Evolutionary conservation across 164 flowering plant genomes (phyloP), one percentile per base, ranked within the genome.

Genomic region (Umbellularia californica): DNA sequence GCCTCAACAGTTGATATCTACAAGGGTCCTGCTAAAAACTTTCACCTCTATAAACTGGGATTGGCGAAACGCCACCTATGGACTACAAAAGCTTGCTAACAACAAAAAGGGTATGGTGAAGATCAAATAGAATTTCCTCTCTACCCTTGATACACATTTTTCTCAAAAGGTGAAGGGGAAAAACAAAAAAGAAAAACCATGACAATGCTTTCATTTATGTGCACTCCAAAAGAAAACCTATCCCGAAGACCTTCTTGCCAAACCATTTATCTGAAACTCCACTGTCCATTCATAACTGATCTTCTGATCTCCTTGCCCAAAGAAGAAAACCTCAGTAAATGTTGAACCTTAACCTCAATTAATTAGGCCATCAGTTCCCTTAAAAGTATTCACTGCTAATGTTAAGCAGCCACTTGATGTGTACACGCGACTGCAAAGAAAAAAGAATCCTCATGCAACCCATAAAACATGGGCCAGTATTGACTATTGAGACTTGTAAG

Each of bases 1-100:
- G 55, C n/a, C 52, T 69, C 55, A 47, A 41, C 55, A 69, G 7
- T 7, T 19, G 71, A 50, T 20, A 69, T 33, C n/a, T 6, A 69
- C 19, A 69, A 22, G 41, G 69, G 67, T 69, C 50, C 20, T 47
- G 58, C 60, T 30, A 58, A 60, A 77, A 73, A 12, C 70, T 79
- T 55, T 72, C 69, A 74, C 63, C 66, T 78, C 65, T 77, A 77
- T 55, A 79, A 74, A 80, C 76, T 75, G 83, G 17, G 78, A 77
- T 58, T 73, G 83, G 80, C 79, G 85, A 77, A 79, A 79, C 76
- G 64, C 80, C 83, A 81, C 79, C 84, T 65, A 62, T 75, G 76
- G 76, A 75, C 77, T 84, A 82, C 84, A 84, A 76, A 77, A 68
- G 70, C 81, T 82, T 79, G 69, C 66, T n/a, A 74, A 82, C 62